Percentiles rank a stretch among this genome's conserved stretches.
Evolutionary conservation across 2,329 filamentous ascomycete genomes (phyloP).

Genomic region (Emmonsia crescens): DNA sequence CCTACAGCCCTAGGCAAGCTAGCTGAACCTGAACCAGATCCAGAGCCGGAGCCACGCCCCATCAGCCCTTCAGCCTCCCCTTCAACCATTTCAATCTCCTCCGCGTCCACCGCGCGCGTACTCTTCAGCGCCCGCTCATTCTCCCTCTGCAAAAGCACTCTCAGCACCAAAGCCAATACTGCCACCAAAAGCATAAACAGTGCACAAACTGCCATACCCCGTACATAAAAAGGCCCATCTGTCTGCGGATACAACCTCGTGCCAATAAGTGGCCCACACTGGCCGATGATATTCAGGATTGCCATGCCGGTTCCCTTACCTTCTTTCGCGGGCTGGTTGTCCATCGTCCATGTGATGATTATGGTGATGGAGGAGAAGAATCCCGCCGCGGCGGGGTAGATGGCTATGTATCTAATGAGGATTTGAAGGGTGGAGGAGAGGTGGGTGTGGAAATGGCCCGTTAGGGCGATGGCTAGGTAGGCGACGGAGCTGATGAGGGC

Average conservation of each 20-base stretch:
- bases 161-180: constrained; percentile 43
- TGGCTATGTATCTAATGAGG: constrained; percentile 53
- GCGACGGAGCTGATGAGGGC: constrained; percentile 58
- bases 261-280: constrained; percentile 64
- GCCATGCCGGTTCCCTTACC: constrained; percentile 67
- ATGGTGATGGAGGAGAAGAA: constrained; percentile 79
- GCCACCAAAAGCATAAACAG: constrained; percentile 53
- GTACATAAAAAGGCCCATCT: constrained; percentile 52
- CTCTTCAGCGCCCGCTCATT: constrained; percentile 40
- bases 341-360: constrained; percentile 79
- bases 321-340: constrained; percentile 63
- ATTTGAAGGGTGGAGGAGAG: constrained; percentile 25
- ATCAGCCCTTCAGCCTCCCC: constrained; percentile 11
- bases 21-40: neutral
- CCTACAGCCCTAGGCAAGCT: neutral
- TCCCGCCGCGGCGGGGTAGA: constrained; percentile 68
- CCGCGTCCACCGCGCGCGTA: constrained; percentile 15
- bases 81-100: constrained; percentile 12
- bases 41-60: constrained; percentile 4
- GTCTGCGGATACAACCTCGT: constrained; percentile 51
- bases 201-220: constrained; percentile 53
- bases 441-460: constrained; percentile 34
- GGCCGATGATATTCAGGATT: constrained; percentile 69
- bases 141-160: constrained; percentile 41
- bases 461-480: constrained; percentile 49